Evolutionary conservation across 2,329 filamentous ascomycete genomes (phyloP).

Genomic region (Xylaria arbuscula): DNA sequence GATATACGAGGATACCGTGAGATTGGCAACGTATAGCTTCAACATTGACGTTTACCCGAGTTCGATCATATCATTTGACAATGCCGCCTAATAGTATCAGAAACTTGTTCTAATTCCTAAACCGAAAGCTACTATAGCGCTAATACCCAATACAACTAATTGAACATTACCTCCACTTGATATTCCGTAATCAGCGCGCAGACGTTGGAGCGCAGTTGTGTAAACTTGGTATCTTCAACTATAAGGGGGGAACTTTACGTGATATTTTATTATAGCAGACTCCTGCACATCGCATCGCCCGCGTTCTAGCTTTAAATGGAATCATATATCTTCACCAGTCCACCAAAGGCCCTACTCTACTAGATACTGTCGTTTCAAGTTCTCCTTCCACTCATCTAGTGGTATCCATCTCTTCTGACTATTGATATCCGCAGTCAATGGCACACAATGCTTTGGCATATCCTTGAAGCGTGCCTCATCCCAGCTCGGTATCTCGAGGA

Average conservation of each 20-base stretch:
- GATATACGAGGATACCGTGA: conserved; percentile 44
- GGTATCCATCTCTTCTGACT: conserved; percentile 44
- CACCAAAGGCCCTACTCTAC: neutral
- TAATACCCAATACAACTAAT: conserved; percentile 4
- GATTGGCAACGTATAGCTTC: conserved; percentile 41
- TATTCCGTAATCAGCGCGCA: neutral
- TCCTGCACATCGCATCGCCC: no score
- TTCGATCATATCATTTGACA: conserved; percentile 42
- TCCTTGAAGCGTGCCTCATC: conserved; percentile 38
- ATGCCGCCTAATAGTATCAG: conserved; percentile 29
- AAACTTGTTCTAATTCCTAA: neutral
- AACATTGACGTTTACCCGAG: conserved; percentile 46
- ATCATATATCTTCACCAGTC: neutral
- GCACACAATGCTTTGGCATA: conserved; percentile 43
- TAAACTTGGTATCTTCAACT: no score
- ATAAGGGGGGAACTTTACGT: no score
- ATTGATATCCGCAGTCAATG: conserved; percentile 39
- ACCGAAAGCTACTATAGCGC: neutral
- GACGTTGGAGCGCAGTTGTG: no score
- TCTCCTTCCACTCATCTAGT: conserved; percentile 46
- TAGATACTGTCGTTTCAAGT: conserved; percentile 42
- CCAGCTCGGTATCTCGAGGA: conserved; percentile 43
- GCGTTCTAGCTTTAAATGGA: neutral
- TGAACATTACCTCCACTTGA: neutral
- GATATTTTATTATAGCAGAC: no score